phyloP scores from a whole-genome alignment of 148 eudicot species.

The Camellia sinensis region DNA sequence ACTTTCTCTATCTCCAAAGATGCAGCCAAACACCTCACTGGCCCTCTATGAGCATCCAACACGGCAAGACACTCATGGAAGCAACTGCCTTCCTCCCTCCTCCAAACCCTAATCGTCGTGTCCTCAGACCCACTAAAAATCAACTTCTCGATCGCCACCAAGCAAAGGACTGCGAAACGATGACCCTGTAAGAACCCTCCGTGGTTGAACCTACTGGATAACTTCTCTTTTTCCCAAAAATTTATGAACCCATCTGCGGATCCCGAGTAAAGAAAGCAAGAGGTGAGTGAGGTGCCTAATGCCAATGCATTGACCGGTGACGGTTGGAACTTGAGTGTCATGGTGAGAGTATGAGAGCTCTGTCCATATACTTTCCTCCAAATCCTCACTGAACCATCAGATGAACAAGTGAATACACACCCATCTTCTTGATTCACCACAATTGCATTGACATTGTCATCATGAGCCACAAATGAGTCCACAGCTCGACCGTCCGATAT shows the following conservation, averaged over 20 bases:
- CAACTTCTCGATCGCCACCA: constrained; percentile 36
- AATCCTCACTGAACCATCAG: constrained; percentile 53
- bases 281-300: constrained; percentile 19
- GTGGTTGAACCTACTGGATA: constrained; percentile 46
- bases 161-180: constrained; percentile 45
- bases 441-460: constrained; percentile 37
- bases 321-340: constrained; percentile 46
- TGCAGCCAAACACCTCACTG: constrained; percentile 48
- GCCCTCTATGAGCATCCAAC: constrained; percentile 60
- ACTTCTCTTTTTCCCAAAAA: constrained; percentile 49
- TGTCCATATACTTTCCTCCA: constrained; percentile 56
- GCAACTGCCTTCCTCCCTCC: constrained; percentile 41
- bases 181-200: constrained; percentile 60
- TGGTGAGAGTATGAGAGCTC: constrained; percentile 45
- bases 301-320: constrained; percentile 50
- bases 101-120: constrained; percentile 59
- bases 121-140: constrained; percentile 63
- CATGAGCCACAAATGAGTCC: constrained; percentile 58
- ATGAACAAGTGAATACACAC: constrained; percentile 50
- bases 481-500: constrained; percentile 36
- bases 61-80: constrained; percentile 52
- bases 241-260: constrained; percentile 51
- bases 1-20: constrained; percentile 32
- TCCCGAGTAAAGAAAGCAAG: constrained; percentile 50
- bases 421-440: constrained; percentile 58